phyloP scores from a whole-genome alignment of 495 filamentous ascomycete genomes.

The Lasiosphaeria hispida region DNA sequence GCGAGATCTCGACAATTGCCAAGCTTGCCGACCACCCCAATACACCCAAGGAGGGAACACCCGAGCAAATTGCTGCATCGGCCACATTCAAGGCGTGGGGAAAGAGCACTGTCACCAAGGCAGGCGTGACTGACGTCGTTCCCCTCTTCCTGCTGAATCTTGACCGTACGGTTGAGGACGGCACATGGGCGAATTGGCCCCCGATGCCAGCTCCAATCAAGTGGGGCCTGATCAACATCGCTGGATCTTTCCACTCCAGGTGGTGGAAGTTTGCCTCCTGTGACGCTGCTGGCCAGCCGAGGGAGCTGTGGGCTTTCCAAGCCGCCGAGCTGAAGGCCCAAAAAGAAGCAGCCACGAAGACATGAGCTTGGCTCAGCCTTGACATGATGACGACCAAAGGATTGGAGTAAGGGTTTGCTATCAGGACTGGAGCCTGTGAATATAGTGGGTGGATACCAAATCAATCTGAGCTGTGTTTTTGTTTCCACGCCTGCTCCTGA shows the following conservation, averaged over 20 bases:
- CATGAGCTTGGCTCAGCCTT: slow-evolving; percentile 26
- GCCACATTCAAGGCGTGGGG: slow-evolving; percentile 46
- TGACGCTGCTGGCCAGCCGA: slow-evolving; percentile 37
- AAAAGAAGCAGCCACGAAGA: slow-evolving; percentile 12
- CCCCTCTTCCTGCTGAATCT: slow-evolving; percentile 59
- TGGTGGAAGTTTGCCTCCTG: slow-evolving; percentile 58
- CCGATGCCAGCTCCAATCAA: slow-evolving; percentile 48
- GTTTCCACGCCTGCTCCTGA: no score
- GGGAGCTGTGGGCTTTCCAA: slow-evolving; percentile 40
- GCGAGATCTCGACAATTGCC: slow-evolving; percentile 53
- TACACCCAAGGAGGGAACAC: slow-evolving; percentile 42
- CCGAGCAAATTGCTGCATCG: slow-evolving; percentile 26
- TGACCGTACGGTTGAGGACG: slow-evolving; percentile 53
- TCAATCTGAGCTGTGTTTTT: no score
- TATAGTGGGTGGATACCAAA: no score
- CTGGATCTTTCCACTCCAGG: slow-evolving; percentile 40
- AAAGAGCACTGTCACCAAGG: slow-evolving; percentile 50
- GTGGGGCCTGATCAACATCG: slow-evolving; percentile 48
- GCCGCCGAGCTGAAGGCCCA: slow-evolving; percentile 16
- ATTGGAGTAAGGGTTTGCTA: no score
- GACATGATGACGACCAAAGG: no score
- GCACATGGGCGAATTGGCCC: slow-evolving; percentile 51
- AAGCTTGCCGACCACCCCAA: slow-evolving; percentile 43
- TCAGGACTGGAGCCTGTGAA: no score
- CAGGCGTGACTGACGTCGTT: slow-evolving; percentile 48